Conservation (phyloP, 768 basidiomycete genomes). For the Mycena venus region DNA sequence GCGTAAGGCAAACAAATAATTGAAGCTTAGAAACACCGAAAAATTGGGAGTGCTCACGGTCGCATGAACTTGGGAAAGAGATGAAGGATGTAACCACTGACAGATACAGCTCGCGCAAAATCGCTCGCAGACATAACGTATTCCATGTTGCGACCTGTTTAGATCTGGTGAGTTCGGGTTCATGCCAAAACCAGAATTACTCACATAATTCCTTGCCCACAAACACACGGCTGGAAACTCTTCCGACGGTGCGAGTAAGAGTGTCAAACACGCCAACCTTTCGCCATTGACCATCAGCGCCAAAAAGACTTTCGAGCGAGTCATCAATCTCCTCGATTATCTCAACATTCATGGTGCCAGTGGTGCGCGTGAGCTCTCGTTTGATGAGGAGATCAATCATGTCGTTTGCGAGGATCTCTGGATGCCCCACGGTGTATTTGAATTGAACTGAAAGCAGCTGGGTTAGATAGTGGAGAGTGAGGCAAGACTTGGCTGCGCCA, state of each 20-base stretch:
- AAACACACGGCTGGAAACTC: conserved; percentile 15
- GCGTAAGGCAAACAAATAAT: not conserved
- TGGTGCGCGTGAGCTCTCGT: conserved; percentile 21
- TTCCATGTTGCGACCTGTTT: conserved; percentile 20
- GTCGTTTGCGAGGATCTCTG: conserved; percentile 18
- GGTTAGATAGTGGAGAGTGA: not conserved
- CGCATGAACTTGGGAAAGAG: too few species aligned
- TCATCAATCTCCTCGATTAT: conserved; percentile 4
- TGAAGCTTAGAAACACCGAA: not conserved
- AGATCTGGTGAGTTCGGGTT: not conserved
- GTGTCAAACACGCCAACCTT: conserved; percentile 7
- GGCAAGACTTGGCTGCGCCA: not conserved
- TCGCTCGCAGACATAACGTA: conserved; percentile 14
- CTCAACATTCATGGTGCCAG: conserved; percentile 15
- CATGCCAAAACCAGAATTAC: not conserved
- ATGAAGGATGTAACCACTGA: conserved; percentile 25
- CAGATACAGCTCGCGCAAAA: conserved; percentile 23
- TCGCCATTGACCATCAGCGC: not conserved
- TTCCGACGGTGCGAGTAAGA: not conserved
- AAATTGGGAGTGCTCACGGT: conserved; percentile 20
- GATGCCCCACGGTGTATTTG: conserved; percentile 25
- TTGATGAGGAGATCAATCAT: conserved; percentile 28
- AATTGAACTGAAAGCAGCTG: not conserved
- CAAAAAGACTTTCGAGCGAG: not conserved
- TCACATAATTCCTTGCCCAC: conserved; percentile 18